Evolutionary conservation across 1,139 yeast species (phyloP).

Genomic region (Candida sanyaensis): DNA sequence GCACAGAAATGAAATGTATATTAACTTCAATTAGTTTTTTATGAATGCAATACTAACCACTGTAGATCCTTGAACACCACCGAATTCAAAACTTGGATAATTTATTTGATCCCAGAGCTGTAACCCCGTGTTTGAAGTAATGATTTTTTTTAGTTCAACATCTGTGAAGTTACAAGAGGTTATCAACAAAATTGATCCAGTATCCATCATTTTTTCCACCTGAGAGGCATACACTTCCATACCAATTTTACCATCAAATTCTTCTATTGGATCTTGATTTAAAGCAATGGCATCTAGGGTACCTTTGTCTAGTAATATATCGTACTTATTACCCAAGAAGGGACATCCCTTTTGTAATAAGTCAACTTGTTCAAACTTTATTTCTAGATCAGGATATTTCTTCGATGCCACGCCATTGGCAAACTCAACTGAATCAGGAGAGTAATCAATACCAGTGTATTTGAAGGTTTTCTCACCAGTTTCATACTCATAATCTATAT

Average conservation of each 20-base stretch:
- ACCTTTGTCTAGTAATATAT: constrained; percentile 86
- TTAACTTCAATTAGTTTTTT: constrained; percentile 22
- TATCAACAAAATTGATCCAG: constrained; percentile 64
- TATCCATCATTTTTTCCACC: constrained; percentile 56
- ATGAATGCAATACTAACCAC: constrained; percentile 84
- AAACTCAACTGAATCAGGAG: constrained; percentile 73
- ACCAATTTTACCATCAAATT: constrained; percentile 48
- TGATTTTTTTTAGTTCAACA: constrained; percentile 60
- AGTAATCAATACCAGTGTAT: constrained; percentile 78
- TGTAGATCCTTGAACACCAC: constrained; percentile 85
- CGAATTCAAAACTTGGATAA: constrained; percentile 85
- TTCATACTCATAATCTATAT: constrained; percentile 46
- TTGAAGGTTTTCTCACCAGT: constrained; percentile 35
- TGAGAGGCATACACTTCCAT: constrained; percentile 64
- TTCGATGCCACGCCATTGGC: constrained; percentile 58
- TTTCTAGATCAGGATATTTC: constrained; percentile 34
- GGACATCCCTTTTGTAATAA: constrained; percentile 34
- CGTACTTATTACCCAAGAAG: constrained; percentile 49
- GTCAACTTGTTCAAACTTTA: constrained; percentile 50
- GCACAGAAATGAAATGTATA: not conserved
- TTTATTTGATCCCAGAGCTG: constrained; percentile 61
- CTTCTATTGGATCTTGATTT: constrained; percentile 54
- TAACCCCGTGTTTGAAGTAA: constrained; percentile 42
- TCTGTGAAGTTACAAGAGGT: constrained; percentile 97
- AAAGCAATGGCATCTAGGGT: constrained; percentile 96